Conservation (phyloP, 306 rosid genomes). For the Vigna radiata region DNA sequence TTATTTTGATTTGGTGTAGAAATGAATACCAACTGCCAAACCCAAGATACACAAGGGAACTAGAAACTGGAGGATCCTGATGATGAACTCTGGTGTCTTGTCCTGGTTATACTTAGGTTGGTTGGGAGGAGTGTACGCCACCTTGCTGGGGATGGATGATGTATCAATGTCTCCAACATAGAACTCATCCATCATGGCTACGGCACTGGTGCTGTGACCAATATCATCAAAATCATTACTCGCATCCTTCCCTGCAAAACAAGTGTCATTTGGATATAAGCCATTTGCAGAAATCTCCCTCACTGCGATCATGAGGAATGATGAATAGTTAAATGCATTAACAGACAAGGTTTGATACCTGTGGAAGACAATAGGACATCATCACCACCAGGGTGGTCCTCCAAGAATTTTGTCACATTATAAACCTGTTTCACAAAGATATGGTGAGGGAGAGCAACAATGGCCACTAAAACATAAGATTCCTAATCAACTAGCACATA, state of each 20-base stretch:
- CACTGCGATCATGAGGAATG: conserved; percentile 13
- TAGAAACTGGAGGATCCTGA: conserved; percentile 82
- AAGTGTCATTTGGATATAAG: conserved; percentile 27
- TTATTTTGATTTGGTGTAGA: conserved; percentile 67
- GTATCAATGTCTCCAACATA: conserved; percentile 83
- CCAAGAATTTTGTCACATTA: conserved; percentile 89
- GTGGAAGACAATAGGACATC: conserved; percentile 76
- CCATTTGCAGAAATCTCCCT: conserved; percentile 16
- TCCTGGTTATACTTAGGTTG: conserved; percentile 80
- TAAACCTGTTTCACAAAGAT: conserved; percentile 66
- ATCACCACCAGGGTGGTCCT: conserved; percentile 99
- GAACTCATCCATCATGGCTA: conserved; percentile 84
- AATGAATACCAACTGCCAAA: conserved; percentile 71
- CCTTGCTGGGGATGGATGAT: conserved; percentile 62
- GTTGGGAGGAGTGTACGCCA: conserved; percentile 71
- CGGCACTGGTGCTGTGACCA: conserved; percentile 85
- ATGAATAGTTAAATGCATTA: conserved; percentile 16
- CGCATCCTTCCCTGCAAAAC: conserved; percentile 86
- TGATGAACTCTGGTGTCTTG: conserved; percentile 69
- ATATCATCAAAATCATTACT: conserved; percentile 80
- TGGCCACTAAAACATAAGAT: conserved; percentile 4
- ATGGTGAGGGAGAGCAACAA: conserved; percentile 28
- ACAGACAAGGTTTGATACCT: conserved; percentile 55
- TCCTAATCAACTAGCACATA: conserved; percentile 5
- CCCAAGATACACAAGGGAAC: conserved; percentile 83